Percentiles rank a stretch among this genome's conserved stretches.
Conservation (phyloP, 2,329 filamentous ascomycete genomes). For the Claviceps arundinis region DNA sequence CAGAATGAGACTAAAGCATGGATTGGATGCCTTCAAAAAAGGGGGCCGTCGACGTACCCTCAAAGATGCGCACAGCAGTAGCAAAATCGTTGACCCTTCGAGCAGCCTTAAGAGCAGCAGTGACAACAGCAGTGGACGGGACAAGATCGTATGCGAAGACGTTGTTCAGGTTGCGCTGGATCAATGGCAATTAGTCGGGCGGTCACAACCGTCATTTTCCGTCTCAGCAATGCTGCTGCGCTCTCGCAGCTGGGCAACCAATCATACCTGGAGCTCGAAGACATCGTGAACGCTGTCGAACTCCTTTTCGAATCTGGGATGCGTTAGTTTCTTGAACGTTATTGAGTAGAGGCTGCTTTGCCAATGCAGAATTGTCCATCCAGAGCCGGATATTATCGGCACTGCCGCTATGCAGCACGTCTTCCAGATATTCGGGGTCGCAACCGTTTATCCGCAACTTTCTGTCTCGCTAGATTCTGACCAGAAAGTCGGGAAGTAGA, state of each 20-base stretch:
- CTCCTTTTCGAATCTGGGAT: constrained; percentile 93
- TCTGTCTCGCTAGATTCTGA: background rate
- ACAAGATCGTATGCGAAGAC: constrained; percentile 99
- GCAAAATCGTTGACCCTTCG: constrained; percentile 97
- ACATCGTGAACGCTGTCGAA: constrained; percentile 96
- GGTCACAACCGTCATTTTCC: background rate
- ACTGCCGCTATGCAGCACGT: background rate
- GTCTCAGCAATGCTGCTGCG: constrained; percentile 2
- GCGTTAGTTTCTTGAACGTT: constrained; percentile 17
- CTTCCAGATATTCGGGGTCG: background rate
- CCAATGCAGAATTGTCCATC: background rate
- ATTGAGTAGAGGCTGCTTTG: background rate
- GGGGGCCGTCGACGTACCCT: constrained; percentile 51
- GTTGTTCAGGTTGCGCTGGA: constrained; percentile 88
- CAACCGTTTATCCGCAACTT: background rate
- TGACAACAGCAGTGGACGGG: constrained; percentile 80
- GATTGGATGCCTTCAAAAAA: background rate
- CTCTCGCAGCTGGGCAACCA: background rate
- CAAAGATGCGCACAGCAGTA: constrained; percentile 94
- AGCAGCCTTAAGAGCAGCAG: constrained; percentile 83
- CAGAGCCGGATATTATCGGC: background rate
- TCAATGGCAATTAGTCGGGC: constrained; percentile 7
- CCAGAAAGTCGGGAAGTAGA: no score
- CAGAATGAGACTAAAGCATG: no score
- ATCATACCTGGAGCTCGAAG: constrained; percentile 93